A percentile compares a stretch with the other conserved stretches of the same genome.
These are phyloP conservation scores for Centaurea solstitialis DNA, from an alignment of 129 eudicot genomes.

Conservation along the genomic window DNA sequence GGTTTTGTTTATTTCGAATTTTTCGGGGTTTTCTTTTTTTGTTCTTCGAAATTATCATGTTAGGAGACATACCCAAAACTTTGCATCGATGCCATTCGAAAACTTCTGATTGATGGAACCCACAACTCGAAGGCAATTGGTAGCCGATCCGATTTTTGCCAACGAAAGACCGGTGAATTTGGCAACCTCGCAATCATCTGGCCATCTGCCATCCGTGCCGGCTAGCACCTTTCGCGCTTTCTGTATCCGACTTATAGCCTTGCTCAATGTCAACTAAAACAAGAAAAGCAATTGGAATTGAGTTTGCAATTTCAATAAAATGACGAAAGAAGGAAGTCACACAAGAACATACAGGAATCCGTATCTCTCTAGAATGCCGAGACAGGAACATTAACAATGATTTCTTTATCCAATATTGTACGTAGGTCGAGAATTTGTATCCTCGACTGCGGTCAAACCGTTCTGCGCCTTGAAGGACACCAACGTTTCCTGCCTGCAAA, in stretches of 20 bases:
- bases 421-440: conserved; percentile 84
- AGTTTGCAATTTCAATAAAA: background rate
- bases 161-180: conserved; percentile 76
- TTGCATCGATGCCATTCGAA: conserved; percentile 33
- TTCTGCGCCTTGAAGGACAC: conserved; percentile 90
- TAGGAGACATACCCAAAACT: conserved; percentile 54
- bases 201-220: conserved; percentile 52
- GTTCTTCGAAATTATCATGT: background rate
- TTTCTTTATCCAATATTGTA: conserved; percentile 89
- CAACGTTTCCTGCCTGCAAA: conserved; percentile 79
- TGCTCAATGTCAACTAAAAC: conserved; percentile 61
- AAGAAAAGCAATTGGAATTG: background rate
- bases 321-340: background rate
- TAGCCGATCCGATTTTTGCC: conserved; percentile 67
- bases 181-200: conserved; percentile 65
- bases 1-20: background rate
- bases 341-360: conserved; percentile 63
- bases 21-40: background rate
- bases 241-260: conserved; percentile 64
- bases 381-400: conserved; percentile 63
- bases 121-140: conserved; percentile 72
- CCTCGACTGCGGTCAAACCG: conserved; percentile 86
- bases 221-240: conserved; percentile 66
- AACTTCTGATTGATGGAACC: conserved; percentile 75
- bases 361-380: conserved; percentile 74